Conservation (phyloP, 2,329 filamentous ascomycete genomes). For the Fusarium sp. region DNA sequence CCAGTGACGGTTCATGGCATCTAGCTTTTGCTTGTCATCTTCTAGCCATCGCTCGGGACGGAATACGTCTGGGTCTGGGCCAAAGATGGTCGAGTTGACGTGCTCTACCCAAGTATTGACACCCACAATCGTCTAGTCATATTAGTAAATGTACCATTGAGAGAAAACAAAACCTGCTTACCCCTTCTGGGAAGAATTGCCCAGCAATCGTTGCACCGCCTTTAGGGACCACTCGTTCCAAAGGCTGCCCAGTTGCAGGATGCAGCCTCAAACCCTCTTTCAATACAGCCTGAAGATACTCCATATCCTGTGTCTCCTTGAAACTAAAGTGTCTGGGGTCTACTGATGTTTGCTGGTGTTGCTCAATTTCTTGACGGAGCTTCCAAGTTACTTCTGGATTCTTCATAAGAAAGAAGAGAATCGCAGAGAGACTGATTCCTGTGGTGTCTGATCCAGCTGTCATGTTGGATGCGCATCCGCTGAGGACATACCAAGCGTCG, state of each 20-base stretch:
- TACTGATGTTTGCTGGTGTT: background rate
- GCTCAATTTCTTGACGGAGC: background rate
- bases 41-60: background rate
- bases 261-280: slow-evolving; percentile 17
- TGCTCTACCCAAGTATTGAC: background rate
- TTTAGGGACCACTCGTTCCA: slow-evolving; percentile 8
- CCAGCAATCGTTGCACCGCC: background rate
- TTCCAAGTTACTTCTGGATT: slow-evolving; percentile 3
- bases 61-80: background rate
- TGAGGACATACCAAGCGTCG: slow-evolving; percentile 4
- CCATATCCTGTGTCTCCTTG: slow-evolving; percentile 20
- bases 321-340: slow-evolving; percentile 8
- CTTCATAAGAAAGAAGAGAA: slow-evolving; percentile 18
- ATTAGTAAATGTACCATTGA: background rate
- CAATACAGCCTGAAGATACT: slow-evolving; percentile 14
- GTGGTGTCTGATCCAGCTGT: slow-evolving; percentile 24
- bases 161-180: background rate
- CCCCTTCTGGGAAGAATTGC: background rate
- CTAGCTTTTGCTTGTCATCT: background rate
- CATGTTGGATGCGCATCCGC: slow-evolving; percentile 22
- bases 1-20: background rate
- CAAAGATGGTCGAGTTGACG: background rate
- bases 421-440: slow-evolving; percentile 18
- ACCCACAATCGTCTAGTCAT: background rate
- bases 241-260: slow-evolving; percentile 6